Evolutionary conservation across 2,329 filamentous ascomycete genomes (phyloP).

Genomic region (Raffaelea ambrosiae): DNA sequence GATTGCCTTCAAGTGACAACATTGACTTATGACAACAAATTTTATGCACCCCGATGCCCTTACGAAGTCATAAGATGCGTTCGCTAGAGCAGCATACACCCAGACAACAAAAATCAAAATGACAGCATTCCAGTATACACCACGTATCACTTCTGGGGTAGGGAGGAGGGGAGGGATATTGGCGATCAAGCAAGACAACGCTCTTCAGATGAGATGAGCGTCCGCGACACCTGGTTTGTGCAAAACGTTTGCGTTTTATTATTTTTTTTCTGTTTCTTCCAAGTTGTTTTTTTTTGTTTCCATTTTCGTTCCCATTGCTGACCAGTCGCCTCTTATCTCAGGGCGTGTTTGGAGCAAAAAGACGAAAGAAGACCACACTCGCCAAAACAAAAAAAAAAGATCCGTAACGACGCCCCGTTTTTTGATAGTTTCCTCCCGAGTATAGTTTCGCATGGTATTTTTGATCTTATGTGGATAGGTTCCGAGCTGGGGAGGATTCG

Average conservation of each 20-base stretch:
- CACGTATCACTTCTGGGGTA: conserved; percentile 2
- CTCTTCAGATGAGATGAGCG: conserved; percentile 51
- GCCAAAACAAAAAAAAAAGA: too few species aligned
- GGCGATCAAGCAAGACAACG: conserved; percentile 77
- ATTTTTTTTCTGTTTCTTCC: conserved; percentile 11
- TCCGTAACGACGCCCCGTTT: too few species aligned
- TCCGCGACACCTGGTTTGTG: conserved; percentile 81
- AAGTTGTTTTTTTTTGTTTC: conserved; percentile 6
- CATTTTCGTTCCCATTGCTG: not conserved
- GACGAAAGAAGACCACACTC: not conserved
- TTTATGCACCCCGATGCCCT: too few species aligned
- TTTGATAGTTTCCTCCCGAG: too few species aligned
- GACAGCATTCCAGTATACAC: conserved; percentile 19
- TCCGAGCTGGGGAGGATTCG: too few species aligned
- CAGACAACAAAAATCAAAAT: not conserved
- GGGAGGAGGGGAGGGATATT: conserved; percentile 33
- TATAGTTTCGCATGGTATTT: too few species aligned
- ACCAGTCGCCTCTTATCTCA: not conserved
- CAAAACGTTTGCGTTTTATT: conserved; percentile 24
- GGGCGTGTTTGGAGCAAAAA: not conserved
- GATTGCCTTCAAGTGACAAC: too few species aligned
- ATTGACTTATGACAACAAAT: too few species aligned
- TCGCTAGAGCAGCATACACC: not conserved
- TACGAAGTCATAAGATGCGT: too few species aligned
- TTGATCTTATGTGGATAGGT: too few species aligned